Percentiles rank a stretch among this genome's conserved stretches.
Evolutionary conservation across 1,284 basidiomycete genomes (phyloP).

Genomic region (Vanrija sp.): DNA sequence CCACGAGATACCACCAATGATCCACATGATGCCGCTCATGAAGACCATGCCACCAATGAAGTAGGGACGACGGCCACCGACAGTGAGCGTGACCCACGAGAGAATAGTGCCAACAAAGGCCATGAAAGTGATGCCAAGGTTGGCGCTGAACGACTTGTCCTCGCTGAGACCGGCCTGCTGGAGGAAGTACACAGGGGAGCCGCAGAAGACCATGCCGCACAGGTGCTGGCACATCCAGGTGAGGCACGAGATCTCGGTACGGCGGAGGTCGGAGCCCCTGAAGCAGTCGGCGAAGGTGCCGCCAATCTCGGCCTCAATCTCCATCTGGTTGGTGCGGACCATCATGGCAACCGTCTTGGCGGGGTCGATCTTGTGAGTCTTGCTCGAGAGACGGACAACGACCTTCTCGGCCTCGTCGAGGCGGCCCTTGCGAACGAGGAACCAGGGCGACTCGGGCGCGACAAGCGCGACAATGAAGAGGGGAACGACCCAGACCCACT

Average conservation of each 20-base stretch:
- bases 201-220: slow-evolving; percentile 37
- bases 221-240: slow-evolving; percentile 46
- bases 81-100: slow-evolving; percentile 39
- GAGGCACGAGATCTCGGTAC: slow-evolving; percentile 48
- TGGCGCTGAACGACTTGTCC: slow-evolving; percentile 27
- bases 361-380: slow-evolving; percentile 19
- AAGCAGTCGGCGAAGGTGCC: slow-evolving; percentile 48
- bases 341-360: slow-evolving; percentile 40
- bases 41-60: slow-evolving; percentile 49
- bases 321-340: slow-evolving; percentile 44
- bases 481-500: slow-evolving; percentile 42
- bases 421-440: slow-evolving; percentile 27
- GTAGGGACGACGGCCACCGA: slow-evolving; percentile 49
- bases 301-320: slow-evolving; percentile 9
- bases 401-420: slow-evolving; percentile 26
- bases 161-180: slow-evolving; percentile 36
- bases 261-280: slow-evolving; percentile 48
- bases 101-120: slow-evolving; percentile 45
- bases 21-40: slow-evolving; percentile 48
- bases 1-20: slow-evolving; percentile 44
- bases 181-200: slow-evolving; percentile 20
- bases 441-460: slow-evolving; percentile 39
- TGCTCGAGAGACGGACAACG: slow-evolving; percentile 19
- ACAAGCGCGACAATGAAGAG: slow-evolving; percentile 15
- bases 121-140: slow-evolving; percentile 45